Evolutionary conservation across 768 basidiomycete genomes (phyloP), one percentile per base, ranked within the genome.

Genomic region (Tylopilus felleus): DNA sequence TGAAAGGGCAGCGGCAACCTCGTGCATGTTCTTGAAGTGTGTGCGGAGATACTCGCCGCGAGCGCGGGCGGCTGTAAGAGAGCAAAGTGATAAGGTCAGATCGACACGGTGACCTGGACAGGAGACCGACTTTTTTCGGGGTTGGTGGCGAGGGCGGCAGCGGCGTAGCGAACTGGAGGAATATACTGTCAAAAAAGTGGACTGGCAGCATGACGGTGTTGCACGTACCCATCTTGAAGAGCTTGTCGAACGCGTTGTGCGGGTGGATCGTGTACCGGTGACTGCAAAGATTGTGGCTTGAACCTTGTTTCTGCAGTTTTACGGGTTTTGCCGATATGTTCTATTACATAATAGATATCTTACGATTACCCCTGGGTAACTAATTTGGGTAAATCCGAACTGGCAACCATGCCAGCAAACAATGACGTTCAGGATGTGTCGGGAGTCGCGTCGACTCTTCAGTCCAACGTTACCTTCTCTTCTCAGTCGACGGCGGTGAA

Each of bases 1-100:
- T 61, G 86, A 83, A 60, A 98, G 79, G 62, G 90, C 93, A 60
- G 96, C 96, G 48, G 91, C 95, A 52, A 98, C 97, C 77, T 99
- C 97, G 60, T 92, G 87, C 93, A 97, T 98, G 84, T 98, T 99
- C 88, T 99, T 99, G 86, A 97, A 99, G 80, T 98, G 96, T 45
- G 97, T 98, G 66, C 95, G 91, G 70, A 97, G 85, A 82, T 98
- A 94, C 79, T 96, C 93, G 66, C 94, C 94, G 68, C 90, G 89
- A 55, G 95, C 89, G 69, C 84, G 88, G 68, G 95, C 86, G 73
- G 90, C 93, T 96, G 72, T 36, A 71, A 46, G 60, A 56, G 53
- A 31, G 35, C 14, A 42, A 39, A 2, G 40, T 46, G 43, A 38
- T 49, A 33, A 14, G 25, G 49, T 62, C 39, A 62, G 49, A 61